Evolutionary conservation across 202 grass and related monocot genomes (phyloP).

Genomic region (Carex sylvatica): DNA sequence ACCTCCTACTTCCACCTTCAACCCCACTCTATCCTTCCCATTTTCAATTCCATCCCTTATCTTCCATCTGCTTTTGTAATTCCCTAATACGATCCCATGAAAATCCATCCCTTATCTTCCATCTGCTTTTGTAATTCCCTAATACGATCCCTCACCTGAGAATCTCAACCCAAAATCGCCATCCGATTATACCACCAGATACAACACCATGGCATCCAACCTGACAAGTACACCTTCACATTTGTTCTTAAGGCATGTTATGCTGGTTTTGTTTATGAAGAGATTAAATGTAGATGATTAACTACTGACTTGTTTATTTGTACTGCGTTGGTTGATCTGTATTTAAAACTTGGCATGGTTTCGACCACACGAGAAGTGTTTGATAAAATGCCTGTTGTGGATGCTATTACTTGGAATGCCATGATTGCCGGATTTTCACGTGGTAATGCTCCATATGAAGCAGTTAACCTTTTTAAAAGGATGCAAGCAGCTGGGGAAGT

Average conservation of each 20-base stretch:
- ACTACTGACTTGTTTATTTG: conserved; percentile 33
- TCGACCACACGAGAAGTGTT: conserved; percentile 32
- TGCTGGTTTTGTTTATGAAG: conserved; percentile 15
- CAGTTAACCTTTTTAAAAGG: conserved; percentile 28
- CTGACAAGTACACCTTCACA: conserved; percentile 47
- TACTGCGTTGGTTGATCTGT: conserved; percentile 38
- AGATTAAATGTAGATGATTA: conserved; percentile 20
- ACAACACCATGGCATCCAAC: not conserved
- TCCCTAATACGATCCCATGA: conserved; percentile 26
- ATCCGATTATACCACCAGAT: conserved; percentile 26
- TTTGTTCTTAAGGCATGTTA: conserved; percentile 39
- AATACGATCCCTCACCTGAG: conserved; percentile 27
- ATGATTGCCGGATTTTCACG: conserved; percentile 41
- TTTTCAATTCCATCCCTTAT: conserved; percentile 5
- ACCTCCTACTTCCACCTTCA: not conserved
- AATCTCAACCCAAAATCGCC: conserved; percentile 14
- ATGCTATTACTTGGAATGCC: conserved; percentile 38
- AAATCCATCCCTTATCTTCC: not conserved
- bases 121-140: not conserved
- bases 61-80: not conserved
- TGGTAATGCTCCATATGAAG: conserved; percentile 17
- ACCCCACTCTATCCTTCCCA: conserved; percentile 4
- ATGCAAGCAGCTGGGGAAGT: conserved; percentile 33
- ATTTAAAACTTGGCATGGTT: conserved; percentile 32
- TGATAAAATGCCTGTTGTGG: conserved; percentile 33